Percentiles rank a stretch among this genome's conserved stretches.
Conservation (phyloP, 2,329 filamentous ascomycete species). For the Tolypocladium guangdongense region DNA sequence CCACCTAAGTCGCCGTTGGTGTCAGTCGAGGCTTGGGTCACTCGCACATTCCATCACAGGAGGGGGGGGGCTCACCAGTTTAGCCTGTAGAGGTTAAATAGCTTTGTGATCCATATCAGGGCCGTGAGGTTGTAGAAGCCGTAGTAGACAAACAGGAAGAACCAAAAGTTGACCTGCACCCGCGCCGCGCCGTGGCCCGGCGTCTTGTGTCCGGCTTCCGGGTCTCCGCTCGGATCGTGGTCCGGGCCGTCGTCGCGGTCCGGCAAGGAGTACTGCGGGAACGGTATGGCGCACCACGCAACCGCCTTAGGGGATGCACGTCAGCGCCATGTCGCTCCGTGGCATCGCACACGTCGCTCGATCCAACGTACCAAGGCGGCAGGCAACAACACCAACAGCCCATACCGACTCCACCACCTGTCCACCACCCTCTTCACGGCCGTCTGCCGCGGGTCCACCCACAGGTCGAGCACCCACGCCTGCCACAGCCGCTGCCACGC, state of each 20-base stretch:
- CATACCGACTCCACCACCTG: slow-evolving; percentile 54
- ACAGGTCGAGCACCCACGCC: slow-evolving; percentile 37
- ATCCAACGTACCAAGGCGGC: slow-evolving; percentile 40
- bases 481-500: slow-evolving; percentile 23
- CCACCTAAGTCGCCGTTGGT: slow-evolving; percentile 31
- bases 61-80: slow-evolving; percentile 42
- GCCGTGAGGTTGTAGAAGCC: slow-evolving; percentile 58
- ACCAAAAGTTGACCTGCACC: slow-evolving; percentile 60
- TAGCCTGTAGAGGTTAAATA: slow-evolving; percentile 60
- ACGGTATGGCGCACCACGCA: slow-evolving; percentile 53
- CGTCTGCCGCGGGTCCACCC: slow-evolving; percentile 48
- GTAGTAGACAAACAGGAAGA: slow-evolving; percentile 60
- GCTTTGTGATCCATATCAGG: slow-evolving; percentile 59
- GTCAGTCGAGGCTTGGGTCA: not conserved
- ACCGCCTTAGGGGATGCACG: slow-evolving; percentile 35
- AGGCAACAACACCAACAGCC: slow-evolving; percentile 48
- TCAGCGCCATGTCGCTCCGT: not conserved
- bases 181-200: slow-evolving; percentile 53
- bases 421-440: slow-evolving; percentile 48
- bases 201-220: slow-evolving; percentile 20
- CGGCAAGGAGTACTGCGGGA: slow-evolving; percentile 49
- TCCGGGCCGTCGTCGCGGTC: slow-evolving; percentile 25
- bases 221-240: slow-evolving; percentile 8
- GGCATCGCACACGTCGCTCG: not conserved
- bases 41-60: not conserved